Base-by-base conservation (phyloP, 257 asterid species). In the Solanum gandarillasii region DNA sequence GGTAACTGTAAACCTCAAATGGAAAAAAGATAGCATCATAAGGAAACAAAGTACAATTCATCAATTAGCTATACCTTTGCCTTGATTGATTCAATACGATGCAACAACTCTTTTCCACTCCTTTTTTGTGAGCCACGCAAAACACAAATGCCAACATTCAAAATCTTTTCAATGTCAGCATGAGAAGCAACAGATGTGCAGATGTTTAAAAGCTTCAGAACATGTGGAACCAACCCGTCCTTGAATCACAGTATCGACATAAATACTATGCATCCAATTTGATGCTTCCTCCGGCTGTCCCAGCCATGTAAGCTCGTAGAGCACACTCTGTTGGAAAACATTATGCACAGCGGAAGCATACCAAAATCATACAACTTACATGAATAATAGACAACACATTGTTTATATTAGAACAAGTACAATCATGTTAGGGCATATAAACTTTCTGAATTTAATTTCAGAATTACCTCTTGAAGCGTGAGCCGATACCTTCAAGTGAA, bases 201-300 rank as follows among this genome's bases (percentile, higher is more conserved):
- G 27, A 84, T 86, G 39, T 90, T 36, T 71, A 95, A 35, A 89
- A 94, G 92, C 86, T 90, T 94, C 14, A 29, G 41, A 83, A 91
- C 92, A 90, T 92, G 94, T 23, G 93, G 83, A 90, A 95, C 92
- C 58, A 92, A 89, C 93, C 95, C 9, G 93, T 89, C 89, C 89
- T 95, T 6, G 96, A 93, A 91, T 95, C 98, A 92, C 99, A 96
- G 25, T 95, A 93, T 36, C 98, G 93, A 38, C 99, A 96, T 89
- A 93, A 92, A 78, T 96, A 95, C 91, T 94, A 94, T 5, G 98
- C 94, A 90, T 96, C 98, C 91, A 96, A 86, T 70, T 92, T 91
- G 25, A 95, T 93, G 90, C 90, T 89, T 86, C 98, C 98, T 83
- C 95, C 95, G 12, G 92, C 95, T 29, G 95, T 93, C 85, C 99